These are phyloP conservation scores for Haberlea rhodopensis DNA, from an alignment of 257 asterid species.

Conservation along the genomic window DNA sequence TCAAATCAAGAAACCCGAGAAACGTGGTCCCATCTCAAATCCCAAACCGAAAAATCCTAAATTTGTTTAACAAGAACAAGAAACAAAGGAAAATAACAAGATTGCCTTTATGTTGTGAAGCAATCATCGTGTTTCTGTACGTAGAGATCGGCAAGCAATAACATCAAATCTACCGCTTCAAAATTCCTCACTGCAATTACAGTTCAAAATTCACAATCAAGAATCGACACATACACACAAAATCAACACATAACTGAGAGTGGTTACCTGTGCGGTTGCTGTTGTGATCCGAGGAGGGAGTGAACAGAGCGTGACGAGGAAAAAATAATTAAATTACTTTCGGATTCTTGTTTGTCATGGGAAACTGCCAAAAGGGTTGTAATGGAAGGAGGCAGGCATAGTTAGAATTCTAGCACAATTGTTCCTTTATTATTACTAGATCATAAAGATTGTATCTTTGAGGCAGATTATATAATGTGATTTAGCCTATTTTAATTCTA, in stretches of 20 bases:
- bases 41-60: not conserved
- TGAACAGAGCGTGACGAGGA: too few species aligned
- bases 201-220: slow-evolving; percentile 24
- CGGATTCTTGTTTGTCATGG: too few species aligned
- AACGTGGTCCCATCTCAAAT: slow-evolving; percentile 12
- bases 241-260: not conserved
- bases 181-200: slow-evolving; percentile 32
- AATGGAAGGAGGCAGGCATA: too few species aligned
- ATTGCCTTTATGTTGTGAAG: slow-evolving; percentile 67
- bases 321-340: too few species aligned
- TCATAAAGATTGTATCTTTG: too few species aligned
- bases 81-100: not conserved
- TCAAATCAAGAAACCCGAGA: not conserved
- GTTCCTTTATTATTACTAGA: too few species aligned
- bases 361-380: too few species aligned
- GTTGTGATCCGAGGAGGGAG: too few species aligned
- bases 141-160: slow-evolving; percentile 64
- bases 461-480: too few species aligned
- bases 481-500: too few species aligned
- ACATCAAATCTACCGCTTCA: slow-evolving; percentile 82
- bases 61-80: not conserved
- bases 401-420: too few species aligned
- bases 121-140: slow-evolving; percentile 57
- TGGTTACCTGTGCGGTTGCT: not conserved
- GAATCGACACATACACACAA: slow-evolving; percentile 21